Percentiles rank a stretch among this genome's conserved stretches.
Conservation (phyloP, 2,329 filamentous ascomycete genomes). For the Thyridium curvatum region DNA sequence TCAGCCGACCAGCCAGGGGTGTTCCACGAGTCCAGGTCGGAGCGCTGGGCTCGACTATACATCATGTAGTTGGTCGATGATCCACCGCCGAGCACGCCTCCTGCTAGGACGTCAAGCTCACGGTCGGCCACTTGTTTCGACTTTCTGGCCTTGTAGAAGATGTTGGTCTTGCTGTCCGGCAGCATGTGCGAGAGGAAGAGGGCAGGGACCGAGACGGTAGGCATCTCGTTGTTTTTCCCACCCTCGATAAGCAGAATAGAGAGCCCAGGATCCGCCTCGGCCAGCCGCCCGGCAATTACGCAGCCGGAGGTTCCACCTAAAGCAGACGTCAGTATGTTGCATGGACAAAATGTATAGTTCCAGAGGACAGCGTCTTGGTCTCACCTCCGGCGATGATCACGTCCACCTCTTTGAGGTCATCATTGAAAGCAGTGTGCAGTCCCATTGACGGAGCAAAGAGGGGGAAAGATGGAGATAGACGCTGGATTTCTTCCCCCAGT, state of each 20-base stretch:
- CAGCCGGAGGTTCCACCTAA: conserved; percentile 40
- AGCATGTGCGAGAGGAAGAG: conserved; percentile 39
- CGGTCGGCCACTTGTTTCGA: conserved; percentile 37
- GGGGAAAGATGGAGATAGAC: too few species aligned
- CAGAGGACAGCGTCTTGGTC: neutral
- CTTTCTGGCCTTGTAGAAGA: conserved; percentile 43
- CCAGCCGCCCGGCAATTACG: conserved; percentile 42
- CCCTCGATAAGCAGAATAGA: conserved; percentile 47
- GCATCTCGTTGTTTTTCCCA: conserved; percentile 45
- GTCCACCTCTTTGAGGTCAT: conserved; percentile 11
- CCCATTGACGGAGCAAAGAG: neutral
- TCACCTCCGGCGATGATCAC: conserved; percentile 31
- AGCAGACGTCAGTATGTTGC: too few species aligned
- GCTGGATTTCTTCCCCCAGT: too few species aligned
- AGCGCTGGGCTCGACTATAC: conserved; percentile 17
- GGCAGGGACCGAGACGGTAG: conserved; percentile 42
- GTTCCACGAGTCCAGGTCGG: conserved; percentile 20
- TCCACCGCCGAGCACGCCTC: conserved; percentile 46
- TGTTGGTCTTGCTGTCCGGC: conserved; percentile 32
- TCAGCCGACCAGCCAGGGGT: conserved; percentile 16
- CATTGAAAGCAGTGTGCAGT: conserved; percentile 6
- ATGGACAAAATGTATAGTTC: too few species aligned
- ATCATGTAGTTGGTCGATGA: conserved; percentile 40
- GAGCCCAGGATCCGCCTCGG: conserved; percentile 40
- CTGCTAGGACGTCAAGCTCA: conserved; percentile 27